Percentiles rank a stretch among this genome's conserved stretches.
These are phyloP conservation scores for Oxalis stricta DNA, from an alignment of 441 rosid species.

Conservation along the genomic window DNA sequence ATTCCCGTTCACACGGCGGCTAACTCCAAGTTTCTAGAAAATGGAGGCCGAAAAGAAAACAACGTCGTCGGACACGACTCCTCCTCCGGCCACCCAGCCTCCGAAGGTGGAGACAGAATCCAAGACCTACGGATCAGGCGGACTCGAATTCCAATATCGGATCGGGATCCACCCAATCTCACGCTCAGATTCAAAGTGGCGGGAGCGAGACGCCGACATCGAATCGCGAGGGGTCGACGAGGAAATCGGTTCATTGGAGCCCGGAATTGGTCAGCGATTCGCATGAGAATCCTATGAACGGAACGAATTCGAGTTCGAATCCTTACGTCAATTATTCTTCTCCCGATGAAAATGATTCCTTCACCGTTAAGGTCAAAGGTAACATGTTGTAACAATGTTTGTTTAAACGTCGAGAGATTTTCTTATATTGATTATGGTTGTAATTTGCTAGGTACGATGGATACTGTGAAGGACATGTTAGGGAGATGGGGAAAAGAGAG, in stretches of 20 bases:
- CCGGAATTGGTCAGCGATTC: constrained; percentile 62
- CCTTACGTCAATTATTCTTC: constrained; percentile 39
- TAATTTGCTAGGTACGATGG: constrained; percentile 36
- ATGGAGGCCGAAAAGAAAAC: too few species aligned
- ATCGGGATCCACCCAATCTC: constrained; percentile 5
- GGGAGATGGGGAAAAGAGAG: constrained; percentile 68
- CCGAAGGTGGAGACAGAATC: too few species aligned
- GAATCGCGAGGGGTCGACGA: constrained; percentile 22
- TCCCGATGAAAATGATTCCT: constrained; percentile 17
- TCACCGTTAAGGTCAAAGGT: constrained; percentile 30
- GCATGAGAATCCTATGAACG: constrained; percentile 15
- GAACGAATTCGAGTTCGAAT: constrained; percentile 54
- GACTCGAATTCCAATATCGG: too few species aligned
- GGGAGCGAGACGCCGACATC: too few species aligned
- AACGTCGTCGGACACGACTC: too few species aligned
- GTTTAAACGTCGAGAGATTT: background rate
- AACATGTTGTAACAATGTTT: background rate
- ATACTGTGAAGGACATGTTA: constrained; percentile 39
- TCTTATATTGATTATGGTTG: background rate
- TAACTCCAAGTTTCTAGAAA: too few species aligned
- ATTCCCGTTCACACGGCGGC: too few species aligned
- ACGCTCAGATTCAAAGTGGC: constrained; percentile 11
- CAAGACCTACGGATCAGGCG: too few species aligned
- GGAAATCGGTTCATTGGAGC: constrained; percentile 72
- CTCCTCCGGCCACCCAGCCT: too few species aligned